Base-by-base conservation (phyloP, 2,329 filamentous ascomycete genomes). In the Rosellinia necatrix region DNA sequence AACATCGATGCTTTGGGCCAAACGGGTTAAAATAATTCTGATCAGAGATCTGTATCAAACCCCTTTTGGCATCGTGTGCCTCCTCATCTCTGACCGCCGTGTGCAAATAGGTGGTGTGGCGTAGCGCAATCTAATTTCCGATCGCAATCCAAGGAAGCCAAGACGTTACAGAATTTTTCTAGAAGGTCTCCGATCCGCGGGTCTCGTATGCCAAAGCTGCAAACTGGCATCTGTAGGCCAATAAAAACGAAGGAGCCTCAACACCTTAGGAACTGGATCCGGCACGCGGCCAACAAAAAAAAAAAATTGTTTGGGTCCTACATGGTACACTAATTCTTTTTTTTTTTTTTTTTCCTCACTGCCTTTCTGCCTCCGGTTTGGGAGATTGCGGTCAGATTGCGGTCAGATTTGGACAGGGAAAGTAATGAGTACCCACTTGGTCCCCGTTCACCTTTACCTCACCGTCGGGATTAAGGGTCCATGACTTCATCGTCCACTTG, bases 151-250 rank as follows among this genome's bases (percentile, higher is more conserved):
- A n/a, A n/a, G 9, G 25, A 48, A 46, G 51, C 59, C 46, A 56
- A 56, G 44, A 50, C 40, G 15, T 25, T 49, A n/a, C 60, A 41
- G 59, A 62, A 62, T 17, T 42, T 50, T 62, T 62, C 59, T 62
- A 57, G 59, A 62, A 62, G 53, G 10, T 49, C 22, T 24, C 32
- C 19, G 30, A 19, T 15, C 30, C 38, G 27, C 32, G 35, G 30
- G 37, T 38, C 22, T 53, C 44, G 25, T 46, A 8, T 46, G 44
- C 15, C 50, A 35, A 49, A n/a, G 30, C 30, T 43, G 21, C 41
- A n/a, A n/a, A 29, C 46, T 29, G 44, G 17, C 46, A 27, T 35
- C 32, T 49, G 40, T 4, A 12, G 27, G 19, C 32, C 44, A 49
- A 57, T 57, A 37, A 10, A 41, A 53, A 27, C 6, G 21, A 22